Evolutionary conservation across 495 filamentous ascomycete genomes (phyloP), one percentile per base, ranked within the genome.

Genomic region (Lasiosphaeris hirsuta): DNA sequence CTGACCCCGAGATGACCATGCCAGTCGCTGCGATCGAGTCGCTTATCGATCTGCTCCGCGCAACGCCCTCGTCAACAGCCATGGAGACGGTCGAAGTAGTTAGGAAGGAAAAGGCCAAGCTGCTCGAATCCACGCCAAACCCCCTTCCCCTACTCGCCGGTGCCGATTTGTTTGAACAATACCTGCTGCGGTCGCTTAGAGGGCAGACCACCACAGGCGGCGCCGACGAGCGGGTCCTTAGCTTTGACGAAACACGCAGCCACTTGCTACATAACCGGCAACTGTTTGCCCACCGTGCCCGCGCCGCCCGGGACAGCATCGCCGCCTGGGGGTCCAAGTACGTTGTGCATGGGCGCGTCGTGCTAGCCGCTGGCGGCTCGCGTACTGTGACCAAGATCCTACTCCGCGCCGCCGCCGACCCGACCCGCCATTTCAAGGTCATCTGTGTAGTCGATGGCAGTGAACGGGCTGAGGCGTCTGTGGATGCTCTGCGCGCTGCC

Each of bases 21-120:
- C 90, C 93, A 47, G 87, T 98, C 49, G 94, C 93, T 2, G 92
- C 94, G 51, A 96, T 98, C 70, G 92, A 97, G 74, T 85, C 94
- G 37, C 82, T 97, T 46, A 92, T 96, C 60, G 81, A 89, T 63
- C 85, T 90, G 56, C 85, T 97, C 56, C 84, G 85, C 68, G 81
- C 85, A 47, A 87, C 84, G 8, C 82, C 84, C 46, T 86, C 90
- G 7, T 84, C 84, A 11, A 98, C 94, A 30, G 89, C 96, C 62
- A 93, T 90, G 69, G 94, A 98, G 74, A 96, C 92, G 42, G 85
- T 97, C 63, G 85, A 90, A 59, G 82, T 93, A 33, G 84, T 98
- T 58, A 83, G 85, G 66, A 81, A 81, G 33, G 85, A 90, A 56
- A 70, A 69, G 52, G 90, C 89, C 57, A 70, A 77, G 8, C 83